Evolutionary conservation across 441 rosid species (phyloP).

Genomic region (Daphne laureola): DNA sequence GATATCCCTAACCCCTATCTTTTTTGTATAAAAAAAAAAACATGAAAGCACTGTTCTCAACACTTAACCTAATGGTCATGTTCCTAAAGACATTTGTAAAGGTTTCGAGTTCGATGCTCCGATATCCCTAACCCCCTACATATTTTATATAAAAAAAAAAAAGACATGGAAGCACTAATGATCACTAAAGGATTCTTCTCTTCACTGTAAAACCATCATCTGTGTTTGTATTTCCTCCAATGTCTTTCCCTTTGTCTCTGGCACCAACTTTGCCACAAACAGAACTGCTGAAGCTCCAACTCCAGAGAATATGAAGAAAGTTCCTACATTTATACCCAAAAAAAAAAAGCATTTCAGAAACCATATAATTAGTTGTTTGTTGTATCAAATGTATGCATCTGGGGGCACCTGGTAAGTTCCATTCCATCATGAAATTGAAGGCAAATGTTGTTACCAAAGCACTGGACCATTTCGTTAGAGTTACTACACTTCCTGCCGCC

Average conservation of each 20-base stretch:
- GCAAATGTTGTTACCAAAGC: slow-evolving; percentile 33
- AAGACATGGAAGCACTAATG: too few species aligned
- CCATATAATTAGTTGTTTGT: not conserved
- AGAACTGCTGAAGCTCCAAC: slow-evolving; percentile 21
- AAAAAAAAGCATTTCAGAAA: too few species aligned
- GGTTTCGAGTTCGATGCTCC: too few species aligned
- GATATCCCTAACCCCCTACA: too few species aligned
- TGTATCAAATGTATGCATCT: not conserved
- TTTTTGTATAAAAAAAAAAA: too few species aligned
- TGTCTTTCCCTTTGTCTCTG: slow-evolving; percentile 39
- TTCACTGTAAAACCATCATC: slow-evolving; percentile 17
- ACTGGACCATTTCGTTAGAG: slow-evolving; percentile 36
- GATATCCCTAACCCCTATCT: too few species aligned
- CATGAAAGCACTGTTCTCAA: too few species aligned
- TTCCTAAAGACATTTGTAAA: too few species aligned
- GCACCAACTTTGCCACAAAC: slow-evolving; percentile 30
- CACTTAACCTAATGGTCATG: too few species aligned
- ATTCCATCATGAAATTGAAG: slow-evolving; percentile 46
- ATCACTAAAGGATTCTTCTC: slow-evolving; percentile 10
- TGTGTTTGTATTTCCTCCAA: slow-evolving; percentile 44
- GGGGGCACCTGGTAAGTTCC: slow-evolving; percentile 39
- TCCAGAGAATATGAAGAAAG: slow-evolving; percentile 29
- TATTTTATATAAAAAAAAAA: too few species aligned
- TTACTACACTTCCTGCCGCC: slow-evolving; percentile 39
- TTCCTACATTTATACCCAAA: slow-evolving; percentile 13